Evolutionary conservation across 106 monocot species (phyloP), one percentile per base, ranked within the genome.

Genomic region (Dendrobium catenatum): DNA sequence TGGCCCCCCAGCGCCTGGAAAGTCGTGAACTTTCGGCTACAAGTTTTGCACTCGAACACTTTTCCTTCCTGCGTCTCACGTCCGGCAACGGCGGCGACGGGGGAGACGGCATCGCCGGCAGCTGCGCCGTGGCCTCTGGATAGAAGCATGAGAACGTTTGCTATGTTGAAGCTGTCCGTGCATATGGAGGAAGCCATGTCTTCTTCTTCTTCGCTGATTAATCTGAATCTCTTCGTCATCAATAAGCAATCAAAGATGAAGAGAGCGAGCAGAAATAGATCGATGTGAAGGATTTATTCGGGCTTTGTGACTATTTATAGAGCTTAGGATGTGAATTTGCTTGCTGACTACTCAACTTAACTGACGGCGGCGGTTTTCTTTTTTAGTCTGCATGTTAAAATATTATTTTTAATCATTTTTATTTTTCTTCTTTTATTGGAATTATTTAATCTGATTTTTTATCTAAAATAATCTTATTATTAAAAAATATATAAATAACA

Each of bases 21-120:
- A 16, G 92, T 83, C 7, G 85, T 78, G 82, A 92, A 92, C 86
- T 73, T 81, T 20, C 92, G 87, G 82, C 78, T 76, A 58, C 92
- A 92, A 2, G 92, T 92, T 84, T 92, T 92, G 84, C 92, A 92
- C 87, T 89, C 87, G 73, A 89, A 89, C 33, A 85, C 82, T 40
- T 48, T 76, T 10, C 27, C 26, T 27, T 47, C 49, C 0, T 26
- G 2, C 76, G 47, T 49, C n/a, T 4, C 76, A 1, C 48, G 26
- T 2, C 76, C 48, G 49, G 22, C 5, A 7, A 33, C 70, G 61
- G 54, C 54, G 54, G 61, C 15, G 33, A 4, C 31, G 27, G 70
- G 1, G 37, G 16, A 2, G 70, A 37, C 2, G 51, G 10, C 2
- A 51, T 51, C 13, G 10, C 33, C 29, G 11, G 16, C 72, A 37